A percentile compares a stretch with the other conserved stretches of the same genome.
Evolutionary conservation across 768 basidiomycete species (phyloP).

Genomic region (Sporobolomyces pararoseus): DNA sequence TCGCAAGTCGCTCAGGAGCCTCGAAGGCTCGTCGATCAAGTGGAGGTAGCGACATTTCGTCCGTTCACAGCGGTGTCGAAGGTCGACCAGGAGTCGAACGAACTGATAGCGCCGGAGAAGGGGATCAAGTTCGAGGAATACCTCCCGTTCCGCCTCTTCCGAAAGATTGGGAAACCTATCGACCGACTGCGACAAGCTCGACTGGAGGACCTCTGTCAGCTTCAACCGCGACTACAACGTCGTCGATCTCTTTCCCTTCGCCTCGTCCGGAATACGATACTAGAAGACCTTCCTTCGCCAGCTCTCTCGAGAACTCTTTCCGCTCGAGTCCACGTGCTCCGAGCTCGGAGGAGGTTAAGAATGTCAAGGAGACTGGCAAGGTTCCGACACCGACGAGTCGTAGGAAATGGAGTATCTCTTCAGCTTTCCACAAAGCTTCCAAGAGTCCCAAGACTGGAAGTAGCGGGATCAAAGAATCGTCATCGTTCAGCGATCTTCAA

Average conservation of each 20-base stretch:
- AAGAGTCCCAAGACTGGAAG: conserved; percentile 34
- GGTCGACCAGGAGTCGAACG: conserved; percentile 60
- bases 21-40: conserved; percentile 71
- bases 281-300: conserved; percentile 50
- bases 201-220: not conserved
- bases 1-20: conserved; percentile 70
- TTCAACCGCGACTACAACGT: conserved; percentile 49
- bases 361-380: not conserved
- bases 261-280: conserved; percentile 49
- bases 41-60: conserved; percentile 78
- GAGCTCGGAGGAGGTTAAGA: conserved; percentile 2
- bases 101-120: conserved; percentile 55
- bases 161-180: conserved; percentile 61
- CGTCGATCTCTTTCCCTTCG: conserved; percentile 50
- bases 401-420: conserved; percentile 42
- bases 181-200: conserved; percentile 50
- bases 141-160: conserved; percentile 90
- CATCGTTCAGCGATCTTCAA: conserved; percentile 32
- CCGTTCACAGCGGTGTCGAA: conserved; percentile 64
- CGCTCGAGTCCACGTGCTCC: conserved; percentile 22
- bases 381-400: conserved; percentile 5
- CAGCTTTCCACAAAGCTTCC: conserved; percentile 37
- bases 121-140: conserved; percentile 61
- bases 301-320: conserved; percentile 1
- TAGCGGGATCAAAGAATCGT: conserved; percentile 35